These are phyloP conservation scores for Scorias spongiosa DNA, from an alignment of 2,329 filamentous ascomycete species.

Conservation along the genomic window DNA sequence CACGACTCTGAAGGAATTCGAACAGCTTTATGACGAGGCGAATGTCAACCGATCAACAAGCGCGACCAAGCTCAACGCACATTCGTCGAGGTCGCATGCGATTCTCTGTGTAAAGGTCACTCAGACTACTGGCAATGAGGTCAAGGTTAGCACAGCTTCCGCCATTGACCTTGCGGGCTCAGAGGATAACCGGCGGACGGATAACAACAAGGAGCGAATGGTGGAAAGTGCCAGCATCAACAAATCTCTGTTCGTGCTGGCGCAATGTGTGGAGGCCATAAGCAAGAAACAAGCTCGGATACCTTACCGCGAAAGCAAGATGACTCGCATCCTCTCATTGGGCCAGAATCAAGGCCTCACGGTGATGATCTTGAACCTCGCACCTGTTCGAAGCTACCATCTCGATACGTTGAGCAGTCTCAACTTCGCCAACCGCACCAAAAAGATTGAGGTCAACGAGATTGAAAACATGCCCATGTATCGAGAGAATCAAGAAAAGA, in stretches of 20 bases:
- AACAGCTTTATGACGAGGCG: slow-evolving; percentile 75
- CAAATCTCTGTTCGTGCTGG: slow-evolving; percentile 88
- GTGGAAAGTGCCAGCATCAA: slow-evolving; percentile 97
- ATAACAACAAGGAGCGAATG: slow-evolving; percentile 81
- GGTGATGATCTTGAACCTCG: slow-evolving; percentile 90
- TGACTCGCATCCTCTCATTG: slow-evolving; percentile 84
- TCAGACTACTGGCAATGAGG: slow-evolving; percentile 53
- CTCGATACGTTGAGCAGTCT: slow-evolving; percentile 85
- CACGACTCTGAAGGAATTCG: slow-evolving; percentile 76
- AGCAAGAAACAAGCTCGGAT: slow-evolving; percentile 60
- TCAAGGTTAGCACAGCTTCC: slow-evolving; percentile 67
- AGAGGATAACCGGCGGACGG: slow-evolving; percentile 86
- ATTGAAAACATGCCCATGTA: slow-evolving; percentile 91
- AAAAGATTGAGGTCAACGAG: slow-evolving; percentile 89
- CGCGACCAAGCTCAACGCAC: slow-evolving; percentile 80
- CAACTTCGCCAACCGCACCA: slow-evolving; percentile 88
- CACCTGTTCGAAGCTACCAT: slow-evolving; percentile 82
- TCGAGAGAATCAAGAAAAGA: slow-evolving; percentile 20
- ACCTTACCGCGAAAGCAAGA: slow-evolving; percentile 89
- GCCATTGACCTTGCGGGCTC: slow-evolving; percentile 92
- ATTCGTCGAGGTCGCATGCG: slow-evolving; percentile 79
- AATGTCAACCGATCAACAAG: slow-evolving; percentile 84
- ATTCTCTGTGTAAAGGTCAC: slow-evolving; percentile 81
- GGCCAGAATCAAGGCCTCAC: slow-evolving; percentile 93
- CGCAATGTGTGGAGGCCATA: slow-evolving; percentile 91